These are phyloP conservation scores for Domatiomyces catenatus DNA, from an alignment of 2,329 filamentous ascomycete genomes.

Conservation along the genomic window DNA sequence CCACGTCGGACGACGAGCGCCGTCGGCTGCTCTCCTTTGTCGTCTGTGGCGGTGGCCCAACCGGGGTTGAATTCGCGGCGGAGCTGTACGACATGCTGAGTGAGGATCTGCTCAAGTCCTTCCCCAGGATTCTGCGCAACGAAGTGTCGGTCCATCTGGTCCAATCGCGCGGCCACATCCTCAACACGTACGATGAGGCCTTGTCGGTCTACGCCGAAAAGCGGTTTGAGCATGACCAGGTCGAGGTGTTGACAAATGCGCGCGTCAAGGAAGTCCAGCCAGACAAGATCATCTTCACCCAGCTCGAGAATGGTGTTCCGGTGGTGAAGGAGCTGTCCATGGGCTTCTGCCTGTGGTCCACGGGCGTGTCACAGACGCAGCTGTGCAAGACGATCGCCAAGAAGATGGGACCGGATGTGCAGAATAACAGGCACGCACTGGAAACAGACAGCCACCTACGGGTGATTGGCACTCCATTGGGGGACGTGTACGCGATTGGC, in stretches of 20 bases:
- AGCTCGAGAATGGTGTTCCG: conserved; percentile 59
- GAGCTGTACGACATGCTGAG: conserved; percentile 94
- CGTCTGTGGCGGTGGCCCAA: conserved; percentile 87
- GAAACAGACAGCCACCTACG: conserved; percentile 92
- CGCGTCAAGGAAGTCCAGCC: conserved; percentile 74
- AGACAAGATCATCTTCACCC: conserved; percentile 78
- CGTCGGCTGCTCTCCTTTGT: conserved; percentile 83
- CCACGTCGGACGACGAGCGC: conserved; percentile 75
- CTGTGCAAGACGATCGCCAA: conserved; percentile 61
- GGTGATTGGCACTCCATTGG: conserved; percentile 71
- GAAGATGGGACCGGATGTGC: conserved; percentile 52
- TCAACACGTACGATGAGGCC: conserved; percentile 96
- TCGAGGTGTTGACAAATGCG: conserved; percentile 83
- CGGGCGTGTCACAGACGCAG: conserved; percentile 73
- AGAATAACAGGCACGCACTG: conserved; percentile 79
- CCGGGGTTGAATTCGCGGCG: conserved; percentile 92
- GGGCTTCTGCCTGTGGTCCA: conserved; percentile 96
- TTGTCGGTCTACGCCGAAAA: conserved; percentile 85
- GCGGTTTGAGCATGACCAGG: conserved; percentile 76
- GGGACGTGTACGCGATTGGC: conserved; percentile 91
- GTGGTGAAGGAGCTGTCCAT: conserved; percentile 88
- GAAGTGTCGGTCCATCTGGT: conserved; percentile 97
- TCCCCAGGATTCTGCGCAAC: conserved; percentile 81
- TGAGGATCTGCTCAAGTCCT: conserved; percentile 71
- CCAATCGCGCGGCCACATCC: conserved; percentile 81